These are phyloP conservation scores for Sarocladiaceae sp. DNA, from an alignment of 2,329 filamentous ascomycete species.

Conservation along the genomic window DNA sequence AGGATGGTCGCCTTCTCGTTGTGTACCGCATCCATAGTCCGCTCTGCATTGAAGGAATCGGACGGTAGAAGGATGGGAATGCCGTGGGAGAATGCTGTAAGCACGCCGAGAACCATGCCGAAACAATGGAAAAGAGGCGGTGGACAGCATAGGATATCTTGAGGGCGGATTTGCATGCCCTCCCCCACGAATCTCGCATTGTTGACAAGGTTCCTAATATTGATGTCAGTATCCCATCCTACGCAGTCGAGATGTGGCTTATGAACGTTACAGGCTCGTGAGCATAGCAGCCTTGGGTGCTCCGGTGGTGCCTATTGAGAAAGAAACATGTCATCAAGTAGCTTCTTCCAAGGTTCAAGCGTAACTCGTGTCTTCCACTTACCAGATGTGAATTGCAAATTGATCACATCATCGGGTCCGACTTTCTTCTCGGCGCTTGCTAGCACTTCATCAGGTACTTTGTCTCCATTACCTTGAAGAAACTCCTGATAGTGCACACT, in stretches of 20 bases:
- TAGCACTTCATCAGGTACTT: not conserved
- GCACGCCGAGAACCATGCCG: slow-evolving; percentile 64
- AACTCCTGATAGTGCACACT: not conserved
- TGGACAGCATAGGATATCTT: slow-evolving; percentile 59
- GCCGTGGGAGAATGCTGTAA: slow-evolving; percentile 60
- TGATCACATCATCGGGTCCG: not conserved
- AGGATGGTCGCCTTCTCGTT: slow-evolving; percentile 46
- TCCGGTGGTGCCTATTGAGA: not conserved
- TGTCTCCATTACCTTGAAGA: not conserved
- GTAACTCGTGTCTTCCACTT: not conserved
- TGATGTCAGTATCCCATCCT: no score
- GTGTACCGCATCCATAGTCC: slow-evolving; percentile 50
- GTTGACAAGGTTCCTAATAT: slow-evolving; percentile 45
- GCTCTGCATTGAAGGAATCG: slow-evolving; percentile 57
- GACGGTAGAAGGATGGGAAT: slow-evolving; percentile 59
- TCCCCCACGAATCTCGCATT: slow-evolving; percentile 36
- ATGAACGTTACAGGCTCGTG: slow-evolving; percentile 4
- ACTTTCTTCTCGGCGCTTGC: not conserved
- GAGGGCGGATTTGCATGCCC: slow-evolving; percentile 39
- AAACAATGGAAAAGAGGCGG: slow-evolving; percentile 65
- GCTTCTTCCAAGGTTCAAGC: not conserved
- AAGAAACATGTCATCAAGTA: not conserved
- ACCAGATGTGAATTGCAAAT: slow-evolving; percentile 2
- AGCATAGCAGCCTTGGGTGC: slow-evolving; percentile 9
- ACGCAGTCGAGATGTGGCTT: no score